Conservation (phyloP, 345 rosid species). For the Melaleuca quinquenervia region DNA sequence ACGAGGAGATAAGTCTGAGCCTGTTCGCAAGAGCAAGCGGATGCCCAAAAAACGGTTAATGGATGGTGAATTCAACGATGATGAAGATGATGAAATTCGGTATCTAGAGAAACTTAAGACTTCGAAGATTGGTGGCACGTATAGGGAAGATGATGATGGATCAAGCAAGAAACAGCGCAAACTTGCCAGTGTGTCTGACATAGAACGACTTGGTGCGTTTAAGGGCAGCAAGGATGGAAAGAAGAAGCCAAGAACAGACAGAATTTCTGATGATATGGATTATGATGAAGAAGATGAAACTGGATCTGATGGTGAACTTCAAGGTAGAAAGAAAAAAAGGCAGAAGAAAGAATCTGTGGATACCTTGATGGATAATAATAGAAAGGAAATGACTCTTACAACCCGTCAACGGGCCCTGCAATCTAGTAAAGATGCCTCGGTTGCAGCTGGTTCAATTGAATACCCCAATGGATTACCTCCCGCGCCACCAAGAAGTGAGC, state of each 20-base stretch:
- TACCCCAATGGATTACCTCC: conserved; percentile 94
- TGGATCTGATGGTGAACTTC: conserved; percentile 38
- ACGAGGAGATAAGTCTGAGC: conserved; percentile 44
- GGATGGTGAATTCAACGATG: conserved; percentile 54
- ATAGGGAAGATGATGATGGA: conserved; percentile 48
- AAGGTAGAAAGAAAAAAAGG: conserved; percentile 28
- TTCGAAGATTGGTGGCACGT: conserved; percentile 27
- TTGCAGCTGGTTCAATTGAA: conserved; percentile 44
- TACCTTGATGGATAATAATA: conserved; percentile 33
- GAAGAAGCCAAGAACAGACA: conserved; percentile 38
- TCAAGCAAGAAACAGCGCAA: conserved; percentile 44
- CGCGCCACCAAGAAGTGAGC: conserved; percentile 83
- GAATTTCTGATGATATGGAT: conserved; percentile 37
- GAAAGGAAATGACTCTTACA: conserved; percentile 64
- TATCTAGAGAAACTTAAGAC: conserved; percentile 71
- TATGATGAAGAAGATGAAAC: conserved; percentile 36
- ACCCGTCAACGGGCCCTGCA: conserved; percentile 90
- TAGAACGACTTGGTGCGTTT: conserved; percentile 24
- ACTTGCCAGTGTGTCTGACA: conserved; percentile 46
- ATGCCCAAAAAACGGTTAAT: conserved; percentile 50
- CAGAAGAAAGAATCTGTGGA: conserved; percentile 55
- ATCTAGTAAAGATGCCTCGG: conserved; percentile 54
- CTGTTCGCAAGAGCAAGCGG: conserved; percentile 73
- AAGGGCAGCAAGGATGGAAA: conserved; percentile 40
- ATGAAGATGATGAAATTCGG: conserved; percentile 79